Evolutionary conservation across 2,329 filamentous ascomycete species (phyloP).

Genomic region (Sporothrix pseudoabietina): DNA sequence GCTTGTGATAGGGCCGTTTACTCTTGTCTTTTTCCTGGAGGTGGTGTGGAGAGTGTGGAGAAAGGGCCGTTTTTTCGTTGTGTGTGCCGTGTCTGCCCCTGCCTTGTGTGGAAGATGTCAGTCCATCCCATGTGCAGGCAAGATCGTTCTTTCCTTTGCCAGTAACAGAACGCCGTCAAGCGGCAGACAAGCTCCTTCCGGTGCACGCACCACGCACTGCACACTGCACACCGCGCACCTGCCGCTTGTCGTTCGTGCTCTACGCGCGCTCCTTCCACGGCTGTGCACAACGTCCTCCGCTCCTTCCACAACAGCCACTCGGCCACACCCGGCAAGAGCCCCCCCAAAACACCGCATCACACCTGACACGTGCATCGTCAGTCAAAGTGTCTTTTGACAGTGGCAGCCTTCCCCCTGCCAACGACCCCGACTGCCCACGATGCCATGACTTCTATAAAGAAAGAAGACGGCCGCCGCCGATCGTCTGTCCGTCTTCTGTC

Average conservation of each 20-base stretch:
- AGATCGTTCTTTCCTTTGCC: slow-evolving; percentile 2
- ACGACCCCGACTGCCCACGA: not conserved
- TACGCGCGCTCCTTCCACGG: not conserved
- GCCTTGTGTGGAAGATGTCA: not conserved
- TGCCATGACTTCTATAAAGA: slow-evolving; percentile 22
- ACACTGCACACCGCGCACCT: not conserved
- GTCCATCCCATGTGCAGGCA: not conserved
- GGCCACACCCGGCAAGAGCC: not conserved
- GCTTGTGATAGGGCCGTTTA: slow-evolving; percentile 17
- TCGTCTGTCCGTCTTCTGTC: not conserved
- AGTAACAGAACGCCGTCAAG: not conserved
- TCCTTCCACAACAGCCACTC: not conserved
- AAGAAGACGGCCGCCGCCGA: not conserved
- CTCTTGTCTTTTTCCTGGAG: not conserved
- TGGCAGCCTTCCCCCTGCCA: not conserved
- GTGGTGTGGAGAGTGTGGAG: slow-evolving; percentile 23
- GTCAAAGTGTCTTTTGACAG: not conserved
- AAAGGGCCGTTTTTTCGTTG: slow-evolving; percentile 10
- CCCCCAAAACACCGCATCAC: not conserved
- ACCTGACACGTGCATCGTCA: not conserved
- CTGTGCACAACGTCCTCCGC: not conserved
- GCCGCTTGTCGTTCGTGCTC: not conserved
- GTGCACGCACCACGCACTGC: not conserved
- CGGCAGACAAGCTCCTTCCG: not conserved
- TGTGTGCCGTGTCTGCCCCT: slow-evolving; percentile 1